Base-by-base conservation (phyloP, 345 rosid genomes). In the Isatis tinctoria region DNA sequence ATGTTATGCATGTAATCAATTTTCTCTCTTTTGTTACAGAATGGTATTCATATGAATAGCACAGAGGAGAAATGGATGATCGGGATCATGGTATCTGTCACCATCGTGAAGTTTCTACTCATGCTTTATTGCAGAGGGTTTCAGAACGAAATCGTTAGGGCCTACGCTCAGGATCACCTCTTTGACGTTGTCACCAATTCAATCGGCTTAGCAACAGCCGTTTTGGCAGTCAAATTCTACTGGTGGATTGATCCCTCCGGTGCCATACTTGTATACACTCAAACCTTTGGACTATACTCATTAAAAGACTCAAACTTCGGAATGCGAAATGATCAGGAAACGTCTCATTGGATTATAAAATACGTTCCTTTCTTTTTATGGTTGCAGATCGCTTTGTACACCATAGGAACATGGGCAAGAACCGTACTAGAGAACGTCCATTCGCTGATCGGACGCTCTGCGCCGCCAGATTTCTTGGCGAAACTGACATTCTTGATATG, bases 391-490 rank as follows among this genome's bases (percentile, higher is more conserved):
- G 92, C 96, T 14, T 10, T 92, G 30, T 92, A 89, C 61, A 92
- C 97, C 0, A 88, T 88, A 69, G 74, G 26, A 30, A 88, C 94
- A 3, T 92, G 97, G 97, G 84, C 92, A 9, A 88, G 78, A 78
- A 89, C 88, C 1, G 97, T 92, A 22, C 27, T 92, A 3, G 92
- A 92, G 83, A 89, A 92, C 37, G 97, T 88, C 36, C 54, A 84
- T 68, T 82, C 90, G 36, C 80, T 90, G 17, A 88, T 92, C 3
- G 93, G 97, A 69, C 87, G 92, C 37, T 83, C 89, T 5, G 97
- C 96, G 0, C 96, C 97, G 9, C 97, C 97, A 8, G 93, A 92
- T 33, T 92, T 89, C 72, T 67, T 92, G 41, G 78, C 96, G 4
- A 92, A 92, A 70, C 76, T 92, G 18, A 92, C 90, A 1, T 92